Base-by-base conservation (phyloP, 805 yeast genomes). In the Limtongozyma cylindracea region DNA sequence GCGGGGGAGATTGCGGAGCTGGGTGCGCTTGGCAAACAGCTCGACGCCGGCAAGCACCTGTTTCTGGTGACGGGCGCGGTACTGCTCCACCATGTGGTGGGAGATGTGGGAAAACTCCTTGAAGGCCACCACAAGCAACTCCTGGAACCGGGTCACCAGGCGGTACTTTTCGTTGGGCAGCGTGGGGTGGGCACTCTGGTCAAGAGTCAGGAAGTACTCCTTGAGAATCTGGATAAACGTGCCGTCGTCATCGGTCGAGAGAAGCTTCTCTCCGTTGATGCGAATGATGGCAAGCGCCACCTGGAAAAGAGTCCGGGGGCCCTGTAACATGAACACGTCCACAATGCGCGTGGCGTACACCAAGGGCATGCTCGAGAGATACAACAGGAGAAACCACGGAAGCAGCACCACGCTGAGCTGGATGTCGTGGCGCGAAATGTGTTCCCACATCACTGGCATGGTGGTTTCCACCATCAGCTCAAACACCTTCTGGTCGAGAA, bases 371-470 rank as follows among this genome's bases (percentile, higher is more conserved):
- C 93, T 69, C 32, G 74, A 82, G 31, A 84, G 59, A 41, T 76
- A 88, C 18, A 88, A 47, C 1, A 94, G 77, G 24, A 88, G 49
- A 38, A 88, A 88, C 99, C 99, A 88, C 3, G 98, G 96, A 20
- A 88, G 48, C 0, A 95, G 77, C 1, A 84, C 84, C 10, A 88
- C 91, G 0, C 92, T 74, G 10, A 91, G 52, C 37, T 91, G 96
- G 23, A 88, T 84, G 35, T 88, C 96, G 30, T 70, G 46, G 22
- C 59, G 56, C 3, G 52, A 51, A 20, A 88, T 64, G 42, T 88
- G 95, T 8, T 62, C 73, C 72, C 91, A 74, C 22, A 88, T 39
- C 11, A 74, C 39, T 1, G 98, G 98, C 71, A 88, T 65, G 1
- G 88, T 77, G 24, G 71, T 74, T 38, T 72, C 76, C 2, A 88